Evolutionary conservation across 352 stramenopile genomes (phyloP), one percentile per base, ranked within the genome.

Genomic region (Pythium rhizo-oryzae): DNA sequence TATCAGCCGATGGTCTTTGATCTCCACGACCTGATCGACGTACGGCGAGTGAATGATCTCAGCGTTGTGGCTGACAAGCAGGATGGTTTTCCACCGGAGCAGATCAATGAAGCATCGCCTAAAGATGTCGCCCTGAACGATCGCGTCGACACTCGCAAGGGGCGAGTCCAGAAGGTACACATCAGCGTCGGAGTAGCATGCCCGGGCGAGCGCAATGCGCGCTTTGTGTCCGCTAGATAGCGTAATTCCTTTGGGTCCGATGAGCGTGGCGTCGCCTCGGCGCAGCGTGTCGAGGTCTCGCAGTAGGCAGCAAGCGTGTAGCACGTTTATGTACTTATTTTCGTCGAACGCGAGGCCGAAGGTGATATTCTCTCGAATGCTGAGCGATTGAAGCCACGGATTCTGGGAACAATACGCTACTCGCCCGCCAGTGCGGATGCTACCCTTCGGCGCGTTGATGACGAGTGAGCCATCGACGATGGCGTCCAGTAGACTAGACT

Each of bases 161-260:
- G 89, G 80, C 63, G 98, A 88, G 70, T 98, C 95, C 2, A 99
- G 73, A 7, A 98, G 52, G 70, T 92, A 94, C 21, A 82, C 52
- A 46, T 78, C 74, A 2, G 77, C 65, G 58, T 85, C 71, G 3
- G 72, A 68, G 66, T 90, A 90, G 49, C 76, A 81, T 21, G 80
- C 74, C 13, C 83, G 75, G 16, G 83, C 83, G 0, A 91, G 55
- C 19, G 64, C 71, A 18, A 91, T 72, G n/a, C 83, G 69, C 21
- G 79, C 77, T 70, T 97, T 96, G 72, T 98, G 93, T 8, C 94
- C 94, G 16, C 94, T 92, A 4, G 72, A 94, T 2, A 99, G 72
- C 54, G 94, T 98, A 9, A 98, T 82, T 1, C 96, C 96, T 56
- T 95, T 96, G 72, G 98, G 92, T 8, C 93, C 94, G 55, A 98